These are phyloP conservation scores for Moricandia arvensis DNA, from an alignment of 345 rosid genomes.

Conservation along the genomic window DNA sequence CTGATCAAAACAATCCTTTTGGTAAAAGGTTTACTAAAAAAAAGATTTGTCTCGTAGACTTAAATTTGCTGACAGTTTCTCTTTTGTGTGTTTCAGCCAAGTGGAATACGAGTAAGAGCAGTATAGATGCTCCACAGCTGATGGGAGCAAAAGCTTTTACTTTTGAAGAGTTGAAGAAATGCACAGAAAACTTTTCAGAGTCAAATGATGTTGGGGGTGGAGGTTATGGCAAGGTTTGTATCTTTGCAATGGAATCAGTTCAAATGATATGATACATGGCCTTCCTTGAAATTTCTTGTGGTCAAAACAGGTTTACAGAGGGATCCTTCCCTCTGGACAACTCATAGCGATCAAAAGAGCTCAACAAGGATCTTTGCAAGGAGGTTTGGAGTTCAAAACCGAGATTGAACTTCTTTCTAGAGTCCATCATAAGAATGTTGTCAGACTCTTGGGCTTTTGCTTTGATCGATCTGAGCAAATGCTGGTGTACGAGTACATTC, in stretches of 20 bases:
- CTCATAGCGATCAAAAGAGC: conserved; percentile 78
- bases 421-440: conserved; percentile 84
- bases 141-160: conserved; percentile 78
- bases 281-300: not conserved
- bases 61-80: not conserved
- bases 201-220: conserved; percentile 75
- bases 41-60: not conserved
- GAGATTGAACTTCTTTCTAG: conserved; percentile 90
- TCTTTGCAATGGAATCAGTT: not conserved
- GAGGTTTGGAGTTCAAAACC: conserved; percentile 77
- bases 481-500: conserved; percentile 69
- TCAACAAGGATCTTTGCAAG: conserved; percentile 79
- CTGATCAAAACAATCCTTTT: conserved; percentile 60
- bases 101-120: conserved; percentile 62
- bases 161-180: conserved; percentile 70
- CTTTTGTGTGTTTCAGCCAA: conserved; percentile 47
- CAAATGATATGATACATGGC: not conserved
- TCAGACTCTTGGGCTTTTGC: conserved; percentile 69
- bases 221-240: conserved; percentile 82
- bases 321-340: conserved; percentile 54
- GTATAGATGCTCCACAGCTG: conserved; percentile 61
- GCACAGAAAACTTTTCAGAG: conserved; percentile 65
- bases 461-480: conserved; percentile 71
- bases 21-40: conserved; percentile 44
- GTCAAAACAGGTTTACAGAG: conserved; percentile 65